Evolutionary conservation across 768 basidiomycete species (phyloP).

Genomic region (Agaricus subrufescens): DNA sequence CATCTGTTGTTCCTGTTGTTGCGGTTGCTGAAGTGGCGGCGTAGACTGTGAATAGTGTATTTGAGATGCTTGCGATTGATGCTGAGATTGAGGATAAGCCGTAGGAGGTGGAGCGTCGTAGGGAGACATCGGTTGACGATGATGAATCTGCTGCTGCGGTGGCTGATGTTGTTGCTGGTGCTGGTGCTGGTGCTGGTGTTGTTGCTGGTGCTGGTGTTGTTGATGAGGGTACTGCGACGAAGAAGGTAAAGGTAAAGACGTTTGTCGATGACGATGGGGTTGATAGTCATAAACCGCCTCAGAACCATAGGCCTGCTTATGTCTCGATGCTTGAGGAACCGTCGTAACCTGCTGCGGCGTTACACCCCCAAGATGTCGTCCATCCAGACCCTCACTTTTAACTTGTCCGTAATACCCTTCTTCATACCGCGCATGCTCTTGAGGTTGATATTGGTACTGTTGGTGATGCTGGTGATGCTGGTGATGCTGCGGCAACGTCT

Average conservation of each 20-base stretch:
- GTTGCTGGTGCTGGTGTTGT: slow-evolving; percentile 1
- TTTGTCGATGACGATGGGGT: not conserved
- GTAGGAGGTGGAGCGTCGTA: no score
- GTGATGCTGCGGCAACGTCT: not conserved
- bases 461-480: slow-evolving; percentile 14
- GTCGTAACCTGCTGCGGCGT: not conserved
- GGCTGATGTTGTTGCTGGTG: slow-evolving; percentile 20
- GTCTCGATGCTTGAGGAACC: not conserved
- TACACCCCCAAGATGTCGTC: slow-evolving; percentile 13
- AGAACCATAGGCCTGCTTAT: not conserved
- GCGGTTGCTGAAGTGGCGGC: not conserved
- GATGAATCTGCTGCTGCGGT: slow-evolving; percentile 3
- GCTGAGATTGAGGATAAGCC: not conserved
- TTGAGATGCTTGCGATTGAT: not conserved
- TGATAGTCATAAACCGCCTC: not conserved
- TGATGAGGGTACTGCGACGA: slow-evolving; percentile 11
- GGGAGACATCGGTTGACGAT: not conserved
- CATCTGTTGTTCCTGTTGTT: not conserved
- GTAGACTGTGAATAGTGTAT: not conserved
- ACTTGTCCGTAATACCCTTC: slow-evolving; percentile 8
- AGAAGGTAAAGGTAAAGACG: not conserved
- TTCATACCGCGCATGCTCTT: slow-evolving; percentile 12
- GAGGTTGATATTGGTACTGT: slow-evolving; percentile 13
- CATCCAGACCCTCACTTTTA: slow-evolving; percentile 13
- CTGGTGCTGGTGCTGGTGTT: not conserved